phyloP scores from a whole-genome alignment of 805 yeast species.

The Kodamaea hsintzibuensis region DNA sequence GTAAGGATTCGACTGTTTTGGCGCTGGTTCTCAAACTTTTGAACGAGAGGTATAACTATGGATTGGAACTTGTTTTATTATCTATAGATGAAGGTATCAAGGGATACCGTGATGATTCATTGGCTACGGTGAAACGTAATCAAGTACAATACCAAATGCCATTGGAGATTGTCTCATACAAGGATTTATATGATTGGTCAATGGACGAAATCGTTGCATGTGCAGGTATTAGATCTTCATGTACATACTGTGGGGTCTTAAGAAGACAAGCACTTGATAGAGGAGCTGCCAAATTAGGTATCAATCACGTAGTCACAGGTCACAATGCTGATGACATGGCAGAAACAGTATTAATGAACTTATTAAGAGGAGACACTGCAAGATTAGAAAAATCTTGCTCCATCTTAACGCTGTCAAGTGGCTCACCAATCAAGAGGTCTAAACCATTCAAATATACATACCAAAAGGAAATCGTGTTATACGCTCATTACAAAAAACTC shows the following conservation, averaged over 20 bases:
- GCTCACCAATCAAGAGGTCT: slow-evolving; percentile 88
- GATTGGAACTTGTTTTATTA: slow-evolving; percentile 76
- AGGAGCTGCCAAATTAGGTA: slow-evolving; percentile 85
- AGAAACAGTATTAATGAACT: slow-evolving; percentile 93
- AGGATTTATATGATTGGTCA: slow-evolving; percentile 92
- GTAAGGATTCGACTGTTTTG: slow-evolving; percentile 94
- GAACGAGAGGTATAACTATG: slow-evolving; percentile 86
- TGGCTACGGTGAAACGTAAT: slow-evolving; percentile 95
- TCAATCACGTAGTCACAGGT: slow-evolving; percentile 93
- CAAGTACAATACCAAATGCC: slow-evolving; percentile 82
- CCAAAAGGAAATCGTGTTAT: slow-evolving; percentile 94
- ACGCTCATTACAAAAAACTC: slow-evolving; percentile 92
- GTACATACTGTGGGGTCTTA: slow-evolving; percentile 97
- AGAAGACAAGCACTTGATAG: slow-evolving; percentile 95
- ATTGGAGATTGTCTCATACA: slow-evolving; percentile 77
- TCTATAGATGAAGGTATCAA: slow-evolving; percentile 96
- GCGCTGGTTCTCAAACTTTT: slow-evolving; percentile 85
- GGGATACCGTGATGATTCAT: slow-evolving; percentile 95
- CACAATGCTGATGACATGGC: slow-evolving; percentile 99
- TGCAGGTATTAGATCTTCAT: slow-evolving; percentile 90
- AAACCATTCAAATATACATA: slow-evolving; percentile 96
- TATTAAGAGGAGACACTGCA: slow-evolving; percentile 94
- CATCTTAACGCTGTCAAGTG: slow-evolving; percentile 77
- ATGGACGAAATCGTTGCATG: slow-evolving; percentile 97
- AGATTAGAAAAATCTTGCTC: slow-evolving; percentile 85